Conservation (phyloP, 2,329 filamentous ascomycete genomes). For the Colletotrichum horii region DNA sequence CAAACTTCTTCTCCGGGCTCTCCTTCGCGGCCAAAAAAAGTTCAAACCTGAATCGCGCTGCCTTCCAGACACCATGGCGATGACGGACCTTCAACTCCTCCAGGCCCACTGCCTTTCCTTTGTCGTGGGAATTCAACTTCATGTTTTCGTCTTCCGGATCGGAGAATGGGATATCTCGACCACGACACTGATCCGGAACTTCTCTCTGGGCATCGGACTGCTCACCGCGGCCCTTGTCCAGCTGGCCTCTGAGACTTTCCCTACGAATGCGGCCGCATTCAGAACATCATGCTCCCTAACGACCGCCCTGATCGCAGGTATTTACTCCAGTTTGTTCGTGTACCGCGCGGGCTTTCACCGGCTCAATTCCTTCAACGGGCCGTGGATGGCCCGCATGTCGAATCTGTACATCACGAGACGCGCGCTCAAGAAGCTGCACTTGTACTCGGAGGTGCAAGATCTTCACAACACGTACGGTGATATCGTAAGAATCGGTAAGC, state of each 20-base stretch:
- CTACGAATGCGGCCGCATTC: neutral
- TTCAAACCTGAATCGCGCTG: neutral
- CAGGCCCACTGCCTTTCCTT: conserved; percentile 3
- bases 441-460: conserved; percentile 29
- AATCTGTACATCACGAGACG: conserved; percentile 26
- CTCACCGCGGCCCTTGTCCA: neutral
- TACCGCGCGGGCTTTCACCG: conserved; percentile 29
- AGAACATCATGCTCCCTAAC: neutral
- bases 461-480: conserved; percentile 33
- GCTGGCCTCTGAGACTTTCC: neutral
- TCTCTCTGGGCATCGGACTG: neutral
- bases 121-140: conserved; percentile 10
- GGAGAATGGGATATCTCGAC: conserved; percentile 31
- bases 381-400: conserved; percentile 29
- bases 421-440: conserved; percentile 24
- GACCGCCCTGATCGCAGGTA: conserved; percentile 4
- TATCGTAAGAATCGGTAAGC: conserved; percentile 32
- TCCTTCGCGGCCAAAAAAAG: neutral
- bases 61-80: neutral
- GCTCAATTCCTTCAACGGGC: conserved; percentile 31
- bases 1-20: neutral
- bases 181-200: conserved; percentile 15
- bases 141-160: conserved; percentile 25
- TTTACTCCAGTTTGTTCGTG: conserved; percentile 24
- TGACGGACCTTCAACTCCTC: neutral